Evolutionary conservation across 2,329 filamentous ascomycete species (phyloP).

Genomic region (Fusarium sterilihyphosum): DNA sequence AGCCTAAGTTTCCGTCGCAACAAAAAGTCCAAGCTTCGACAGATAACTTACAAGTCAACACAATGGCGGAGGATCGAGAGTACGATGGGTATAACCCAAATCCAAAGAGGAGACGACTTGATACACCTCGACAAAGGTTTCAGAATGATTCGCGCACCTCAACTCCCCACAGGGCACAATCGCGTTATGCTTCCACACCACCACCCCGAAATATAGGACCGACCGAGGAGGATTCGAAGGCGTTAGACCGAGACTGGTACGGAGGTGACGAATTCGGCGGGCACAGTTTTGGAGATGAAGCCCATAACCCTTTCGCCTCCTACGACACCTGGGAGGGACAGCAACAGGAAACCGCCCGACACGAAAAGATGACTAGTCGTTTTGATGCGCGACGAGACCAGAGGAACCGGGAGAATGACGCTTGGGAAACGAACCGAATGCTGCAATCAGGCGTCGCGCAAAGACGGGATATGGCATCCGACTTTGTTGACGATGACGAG

Average conservation of each 20-base stretch:
- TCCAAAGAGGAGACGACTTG: conserved; percentile 52
- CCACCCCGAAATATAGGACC: conserved; percentile 57
- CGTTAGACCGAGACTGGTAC: conserved; percentile 93
- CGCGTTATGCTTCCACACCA: conserved; percentile 55
- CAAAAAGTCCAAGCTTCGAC: background rate
- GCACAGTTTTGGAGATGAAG: conserved; percentile 88
- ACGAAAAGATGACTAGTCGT: conserved; percentile 82
- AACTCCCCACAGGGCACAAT: conserved; percentile 47
- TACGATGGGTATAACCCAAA: conserved; percentile 53
- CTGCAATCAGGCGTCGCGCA: conserved; percentile 95
- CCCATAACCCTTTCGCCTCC: conserved; percentile 90
- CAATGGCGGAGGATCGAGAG: conserved; percentile 51
- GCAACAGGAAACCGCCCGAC: conserved; percentile 79
- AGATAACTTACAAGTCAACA: conserved; percentile 4
- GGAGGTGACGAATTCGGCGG: conserved; percentile 83
- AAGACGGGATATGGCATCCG: conserved; percentile 79
- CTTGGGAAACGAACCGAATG: conserved; percentile 99
- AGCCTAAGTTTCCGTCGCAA: background rate
- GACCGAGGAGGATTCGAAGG: conserved; percentile 75
- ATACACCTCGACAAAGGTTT: conserved; percentile 44
- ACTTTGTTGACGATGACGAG: conserved; percentile 88
- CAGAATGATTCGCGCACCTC: conserved; percentile 48
- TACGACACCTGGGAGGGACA: conserved; percentile 79
- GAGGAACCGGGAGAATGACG: conserved; percentile 93
- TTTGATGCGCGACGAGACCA: conserved; percentile 78